Base-by-base conservation (phyloP, 2,329 filamentous ascomycete genomes). In the Fusarium dimerum region DNA sequence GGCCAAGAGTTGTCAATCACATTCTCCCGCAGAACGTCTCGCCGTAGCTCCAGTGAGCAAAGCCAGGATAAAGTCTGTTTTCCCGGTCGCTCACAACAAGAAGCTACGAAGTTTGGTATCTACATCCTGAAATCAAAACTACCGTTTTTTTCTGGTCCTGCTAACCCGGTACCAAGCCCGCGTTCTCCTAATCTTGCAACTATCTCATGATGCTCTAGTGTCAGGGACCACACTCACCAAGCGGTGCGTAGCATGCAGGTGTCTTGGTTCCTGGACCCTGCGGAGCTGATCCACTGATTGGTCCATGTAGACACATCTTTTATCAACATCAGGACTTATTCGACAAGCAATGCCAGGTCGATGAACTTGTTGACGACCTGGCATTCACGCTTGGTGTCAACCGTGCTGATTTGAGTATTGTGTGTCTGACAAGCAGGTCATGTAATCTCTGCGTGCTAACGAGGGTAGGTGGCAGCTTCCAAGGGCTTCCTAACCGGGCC, bases 261-360 rank as follows among this genome's bases (percentile, higher is more conserved):
- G 5, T 15, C 10, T 29, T 8, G 5, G 6, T n/a, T 26, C 20
- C 20, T 26, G 4, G 4, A 26, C 7, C 20, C 20, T 18, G 17
- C 5, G 20, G 17, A 12, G 36, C 26, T 17, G 8, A n/a, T n/a
- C 16, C 29, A 40, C 53, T 52, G 32, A 52, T 41, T n/a, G 15
- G 9, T 13, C 9, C 32, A 16, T 32, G 12, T 42, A 93, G 90
- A 55, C 89, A 90, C 63, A 85, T 95, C 5, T 95, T 87, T 68
- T 95, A 95, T 66, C 84, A 89, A 61, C 81, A 92, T 59, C 83
- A 86, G 5, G 79, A 84, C 10, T 74, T 95, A 0, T 95, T 94
- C 64, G 77, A 79, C 17, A 85, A 77, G 45, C 90, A 94, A 67
- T 66, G 71, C 15, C 76, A 83, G 13, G 88, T 94, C 0, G 86